These are phyloP conservation scores for Fusarium concolor DNA, from an alignment of 2,329 filamentous ascomycete species.

Conservation along the genomic window DNA sequence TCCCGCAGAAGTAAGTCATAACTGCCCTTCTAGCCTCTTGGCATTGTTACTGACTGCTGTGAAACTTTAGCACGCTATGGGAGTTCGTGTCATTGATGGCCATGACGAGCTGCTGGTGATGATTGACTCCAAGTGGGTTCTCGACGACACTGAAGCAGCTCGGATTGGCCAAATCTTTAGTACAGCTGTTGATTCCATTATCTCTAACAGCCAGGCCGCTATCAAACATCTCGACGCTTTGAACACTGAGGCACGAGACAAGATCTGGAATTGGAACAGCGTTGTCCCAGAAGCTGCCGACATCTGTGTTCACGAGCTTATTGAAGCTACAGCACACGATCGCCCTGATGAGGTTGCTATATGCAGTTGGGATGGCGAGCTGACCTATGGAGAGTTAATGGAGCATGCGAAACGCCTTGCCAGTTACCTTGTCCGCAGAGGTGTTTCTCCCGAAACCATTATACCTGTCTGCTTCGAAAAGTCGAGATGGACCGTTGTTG, in stretches of 20 bases:
- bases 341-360: neutral
- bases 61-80: neutral
- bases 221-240: neutral
- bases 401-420: neutral
- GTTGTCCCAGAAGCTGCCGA: neutral
- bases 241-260: neutral
- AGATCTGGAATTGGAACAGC: neutral
- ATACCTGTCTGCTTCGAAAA: conserved; percentile 31
- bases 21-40: too few species aligned
- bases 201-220: neutral
- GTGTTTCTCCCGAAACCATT: conserved; percentile 12
- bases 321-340: neutral
- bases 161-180: neutral
- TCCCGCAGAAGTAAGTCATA: neutral
- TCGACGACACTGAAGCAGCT: neutral
- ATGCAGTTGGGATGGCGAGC: conserved; percentile 1
- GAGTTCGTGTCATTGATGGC: neutral
- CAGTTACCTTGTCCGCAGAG: neutral
- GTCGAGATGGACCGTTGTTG: neutral
- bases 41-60: too few species aligned
- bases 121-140: neutral
- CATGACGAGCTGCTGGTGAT: neutral
- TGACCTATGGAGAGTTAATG: neutral
- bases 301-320: neutral
- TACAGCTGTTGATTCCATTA: neutral